Percentiles rank a stretch among this genome's conserved stretches.
Conservation (phyloP, 768 basidiomycete species). For the Coprinellus micaceus region DNA sequence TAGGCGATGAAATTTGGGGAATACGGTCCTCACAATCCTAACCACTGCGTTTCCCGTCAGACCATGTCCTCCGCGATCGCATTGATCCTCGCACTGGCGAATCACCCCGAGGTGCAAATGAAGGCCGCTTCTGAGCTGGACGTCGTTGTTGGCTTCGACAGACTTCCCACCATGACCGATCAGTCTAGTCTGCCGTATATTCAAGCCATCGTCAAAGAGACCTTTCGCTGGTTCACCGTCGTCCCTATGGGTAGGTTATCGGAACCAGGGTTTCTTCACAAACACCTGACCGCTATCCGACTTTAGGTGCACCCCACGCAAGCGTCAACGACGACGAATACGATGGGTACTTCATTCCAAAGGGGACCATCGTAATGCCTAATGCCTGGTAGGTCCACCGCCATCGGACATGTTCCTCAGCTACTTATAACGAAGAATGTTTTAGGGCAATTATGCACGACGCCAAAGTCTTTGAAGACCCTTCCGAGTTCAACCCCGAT, state of each 20-base stretch:
- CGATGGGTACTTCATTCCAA: slow-evolving; percentile 19
- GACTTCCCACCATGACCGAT: slow-evolving; percentile 33
- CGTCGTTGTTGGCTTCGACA: slow-evolving; percentile 28
- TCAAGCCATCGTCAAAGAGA: slow-evolving; percentile 31
- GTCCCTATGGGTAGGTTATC: slow-evolving; percentile 11
- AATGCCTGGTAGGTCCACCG: neutral
- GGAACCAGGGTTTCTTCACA: too few species aligned
- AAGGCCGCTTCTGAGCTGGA: slow-evolving; percentile 42
- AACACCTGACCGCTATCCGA: too few species aligned
- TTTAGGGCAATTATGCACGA: neutral
- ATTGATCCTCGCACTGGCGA: slow-evolving; percentile 22
- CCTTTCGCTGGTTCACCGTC: slow-evolving; percentile 19
- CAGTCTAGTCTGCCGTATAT: slow-evolving; percentile 30
- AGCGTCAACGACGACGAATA: slow-evolving; percentile 16
- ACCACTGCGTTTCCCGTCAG: neutral
- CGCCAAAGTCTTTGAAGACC: neutral
- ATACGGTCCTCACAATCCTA: neutral
- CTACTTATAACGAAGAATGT: neutral
- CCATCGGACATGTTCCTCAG: neutral
- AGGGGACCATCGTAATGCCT: neutral
- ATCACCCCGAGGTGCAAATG: slow-evolving; percentile 31
- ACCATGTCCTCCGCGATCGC: slow-evolving; percentile 1
- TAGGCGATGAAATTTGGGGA: neutral
- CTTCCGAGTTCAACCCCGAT: slow-evolving; percentile 2
- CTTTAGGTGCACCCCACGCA: slow-evolving; percentile 22